These are phyloP conservation scores for Cyclotella distinguenda DNA, from an alignment of 108 stramenopile species.

Conservation along the genomic window DNA sequence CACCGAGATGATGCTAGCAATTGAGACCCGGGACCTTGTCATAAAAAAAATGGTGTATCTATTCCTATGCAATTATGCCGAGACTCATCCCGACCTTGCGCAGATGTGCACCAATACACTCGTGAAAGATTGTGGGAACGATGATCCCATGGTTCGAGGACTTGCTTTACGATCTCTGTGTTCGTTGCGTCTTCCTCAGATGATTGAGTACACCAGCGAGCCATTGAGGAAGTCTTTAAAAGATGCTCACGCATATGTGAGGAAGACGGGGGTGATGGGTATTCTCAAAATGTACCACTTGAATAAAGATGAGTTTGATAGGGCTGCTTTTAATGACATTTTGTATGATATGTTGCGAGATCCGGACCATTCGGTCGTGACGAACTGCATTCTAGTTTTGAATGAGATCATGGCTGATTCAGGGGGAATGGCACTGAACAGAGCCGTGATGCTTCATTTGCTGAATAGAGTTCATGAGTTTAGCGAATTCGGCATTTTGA, in stretches of 20 bases:
- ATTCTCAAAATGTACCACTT: constrained; percentile 95
- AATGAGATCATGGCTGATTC: constrained; percentile 93
- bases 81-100: constrained; percentile 95
- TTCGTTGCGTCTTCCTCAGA: constrained; percentile 88
- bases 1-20: constrained; percentile 98
- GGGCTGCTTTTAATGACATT: constrained; percentile 84
- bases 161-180: constrained; percentile 95
- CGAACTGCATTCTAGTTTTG: constrained; percentile 92
- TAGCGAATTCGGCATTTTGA: constrained; percentile 94
- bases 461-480: constrained; percentile 97
- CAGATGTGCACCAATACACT: constrained; percentile 99
- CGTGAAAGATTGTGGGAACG: constrained; percentile 95
- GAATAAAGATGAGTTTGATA: constrained; percentile 79
- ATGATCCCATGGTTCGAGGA: constrained; percentile 99
- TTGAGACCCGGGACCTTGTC: constrained; percentile 95
- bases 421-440: constrained; percentile 96
- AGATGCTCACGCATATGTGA: constrained; percentile 96
- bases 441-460: constrained; percentile 93
- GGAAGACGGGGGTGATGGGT: constrained; percentile 98
- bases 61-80: constrained; percentile 96
- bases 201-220: constrained; percentile 95
- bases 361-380: constrained; percentile 93
- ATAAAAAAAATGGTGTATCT: constrained; percentile 99
- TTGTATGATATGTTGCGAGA: constrained; percentile 97
- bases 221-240: constrained; percentile 79